Base-by-base conservation (phyloP, 78 protist genomes). In the Dictyostelium brefeldianum region DNA sequence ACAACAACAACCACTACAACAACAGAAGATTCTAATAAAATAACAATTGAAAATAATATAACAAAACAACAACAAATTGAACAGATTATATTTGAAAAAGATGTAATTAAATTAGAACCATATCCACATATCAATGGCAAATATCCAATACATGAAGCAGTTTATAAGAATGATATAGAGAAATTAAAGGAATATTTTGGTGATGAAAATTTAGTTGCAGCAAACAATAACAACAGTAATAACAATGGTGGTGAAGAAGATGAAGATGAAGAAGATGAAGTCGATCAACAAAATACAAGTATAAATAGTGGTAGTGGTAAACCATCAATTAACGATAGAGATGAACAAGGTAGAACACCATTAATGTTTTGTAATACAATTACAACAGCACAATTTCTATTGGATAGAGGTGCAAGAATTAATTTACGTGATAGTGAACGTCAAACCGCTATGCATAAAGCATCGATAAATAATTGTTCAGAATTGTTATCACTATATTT, bases 381-480 rank as follows among this genome's bases (percentile, higher is more conserved):
- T 17, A 11, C 11, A 7, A 50, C 69, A n/a, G 83, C 81, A 12
- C 69, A 51, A 25, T 87, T 54, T 18, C 65, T 87, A 27, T 50
- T 87, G 50, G 59, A 80, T 5, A 77, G 81, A 27, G 75, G 78
- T 10, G 78, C 84, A 59, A 70, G 84, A 29, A 73, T 87, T 5
- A 87, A 87, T 87, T 62, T 77, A 18, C 54, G 93, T n/a, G 93
- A 87, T 17, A 29, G 69, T 14, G 93, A 87, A 31, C 67, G 93
- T 46, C 93, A 87, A 62, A 87, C 93, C n/a, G 83, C 84, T 25
- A 87, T 87, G 93, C 93, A 87, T 50, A 47, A 78, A 11, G 75
- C 80, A 25, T 51, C 84, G 1, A 71, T 59, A 36, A 10, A 48
- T 43, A 70, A 80, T 43, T 7, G 48, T 17, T 31, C 83, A 1